Evolutionary conservation across 2,329 filamentous ascomycete genomes (phyloP), one percentile per base, ranked within the genome.

Genomic region (Calonectria montana): DNA sequence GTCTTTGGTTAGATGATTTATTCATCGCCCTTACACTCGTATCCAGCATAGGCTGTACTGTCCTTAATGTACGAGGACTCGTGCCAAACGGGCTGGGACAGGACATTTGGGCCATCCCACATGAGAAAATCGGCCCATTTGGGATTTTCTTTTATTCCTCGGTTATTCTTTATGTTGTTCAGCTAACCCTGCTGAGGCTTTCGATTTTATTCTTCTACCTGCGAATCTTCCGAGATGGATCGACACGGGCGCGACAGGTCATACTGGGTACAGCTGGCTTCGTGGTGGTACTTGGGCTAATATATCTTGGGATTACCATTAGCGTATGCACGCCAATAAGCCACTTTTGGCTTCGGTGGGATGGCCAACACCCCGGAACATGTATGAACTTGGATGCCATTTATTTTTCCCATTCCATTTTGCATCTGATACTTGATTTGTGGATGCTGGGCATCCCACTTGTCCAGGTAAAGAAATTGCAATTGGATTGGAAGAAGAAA

Each of bases 391-490:
- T 59, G 31, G 53, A 59, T 25, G 53, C 53, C 13, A 59, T 59
- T 39, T 59, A 59, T 13, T 59, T 85, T 83, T 81, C 82, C 23
- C 84, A 86, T 39, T 85, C 86, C 0, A 78, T 76, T 1, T 80
- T 86, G 57, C 83, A 85, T 39, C 84, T 88, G 9, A 77, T 78
- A 2, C 76, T 87, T 21, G 86, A 88, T 70, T 9, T 87, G 0
- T 82, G 82, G 75, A 86, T 88, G 73, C 80, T 88, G 53, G 81
- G 77, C 0, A 74, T 87, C 1, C 86, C 86, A 0, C 76, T 87
- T 25, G 82, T 80, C 31, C 81, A 84, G 21, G 73, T 88, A 0
- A 72, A 79, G 6, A 76, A 75, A 0, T 75, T 88, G 25, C 77
- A 79, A 1, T 70, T 82, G 2, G 81, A 82, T 18, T 83, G 80